These are phyloP conservation scores for Penicillium odoratum DNA, from an alignment of 495 filamentous ascomycete species.

Conservation along the genomic window DNA sequence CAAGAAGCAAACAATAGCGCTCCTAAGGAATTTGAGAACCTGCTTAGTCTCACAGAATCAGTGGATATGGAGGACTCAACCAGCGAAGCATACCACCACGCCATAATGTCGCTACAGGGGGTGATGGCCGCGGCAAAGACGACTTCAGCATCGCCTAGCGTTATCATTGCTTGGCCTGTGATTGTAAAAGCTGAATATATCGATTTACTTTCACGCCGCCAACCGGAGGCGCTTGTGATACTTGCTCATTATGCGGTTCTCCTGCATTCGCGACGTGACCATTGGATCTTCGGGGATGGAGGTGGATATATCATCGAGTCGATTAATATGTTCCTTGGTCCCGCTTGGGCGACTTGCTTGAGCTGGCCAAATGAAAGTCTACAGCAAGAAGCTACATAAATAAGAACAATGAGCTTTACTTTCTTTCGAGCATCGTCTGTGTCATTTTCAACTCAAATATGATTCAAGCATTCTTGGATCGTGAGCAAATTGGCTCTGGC, in stretches of 20 bases:
- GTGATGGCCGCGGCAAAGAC: slow-evolving; percentile 1
- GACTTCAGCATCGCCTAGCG: neutral
- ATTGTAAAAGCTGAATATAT: slow-evolving; percentile 13
- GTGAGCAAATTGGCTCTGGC: no score
- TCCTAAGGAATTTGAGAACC: neutral
- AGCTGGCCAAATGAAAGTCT: slow-evolving; percentile 5
- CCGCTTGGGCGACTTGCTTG: slow-evolving; percentile 20
- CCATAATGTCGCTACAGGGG: slow-evolving; percentile 13
- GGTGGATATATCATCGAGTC: slow-evolving; percentile 16
- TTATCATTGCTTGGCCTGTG: slow-evolving; percentile 14
- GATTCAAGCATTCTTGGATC: no score
- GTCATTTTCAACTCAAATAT: no score
- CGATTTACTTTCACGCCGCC: slow-evolving; percentile 13
- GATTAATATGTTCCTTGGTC: slow-evolving; percentile 12
- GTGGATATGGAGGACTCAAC: slow-evolving; percentile 4
- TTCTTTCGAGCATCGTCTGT: no score
- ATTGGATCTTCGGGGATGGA: slow-evolving; percentile 22
- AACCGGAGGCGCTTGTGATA: slow-evolving; percentile 18
- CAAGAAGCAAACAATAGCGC: neutral
- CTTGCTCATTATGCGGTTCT: slow-evolving; percentile 32
- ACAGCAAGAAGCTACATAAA: no score
- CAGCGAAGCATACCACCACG: slow-evolving; percentile 5
- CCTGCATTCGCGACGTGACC: slow-evolving; percentile 9
- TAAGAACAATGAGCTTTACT: no score
- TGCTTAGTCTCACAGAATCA: slow-evolving; percentile 6